These are phyloP conservation scores for Peniophora sp. DNA, from an alignment of 1,284 basidiomycete species.

Conservation along the genomic window DNA sequence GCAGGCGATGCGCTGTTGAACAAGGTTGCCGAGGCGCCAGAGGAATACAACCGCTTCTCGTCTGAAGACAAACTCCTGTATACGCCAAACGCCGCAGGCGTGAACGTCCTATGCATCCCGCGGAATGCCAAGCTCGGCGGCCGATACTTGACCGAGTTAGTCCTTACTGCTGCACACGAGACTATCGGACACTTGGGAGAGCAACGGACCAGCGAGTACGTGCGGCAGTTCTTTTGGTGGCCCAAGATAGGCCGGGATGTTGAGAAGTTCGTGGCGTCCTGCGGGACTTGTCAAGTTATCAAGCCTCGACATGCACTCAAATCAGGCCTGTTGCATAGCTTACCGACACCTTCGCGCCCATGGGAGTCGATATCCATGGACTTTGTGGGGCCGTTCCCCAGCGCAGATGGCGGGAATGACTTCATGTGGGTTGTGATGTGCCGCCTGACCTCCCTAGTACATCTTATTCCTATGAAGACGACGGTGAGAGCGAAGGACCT, in stretches of 20 bases:
- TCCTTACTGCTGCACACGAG: slow-evolving; percentile 9
- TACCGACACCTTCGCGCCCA: not conserved
- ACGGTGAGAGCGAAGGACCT: slow-evolving; percentile 24
- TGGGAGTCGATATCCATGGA: slow-evolving; percentile 27
- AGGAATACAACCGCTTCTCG: not conserved
- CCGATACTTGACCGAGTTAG: not conserved
- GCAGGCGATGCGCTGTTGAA: slow-evolving; percentile 10
- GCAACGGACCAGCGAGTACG: slow-evolving; percentile 18
- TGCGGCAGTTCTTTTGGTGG: slow-evolving; percentile 28
- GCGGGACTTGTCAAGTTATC: slow-evolving; percentile 17
- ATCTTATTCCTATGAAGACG: slow-evolving; percentile 22
- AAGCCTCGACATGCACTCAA: not conserved
- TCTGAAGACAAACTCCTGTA: not conserved
- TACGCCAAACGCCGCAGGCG: not conserved
- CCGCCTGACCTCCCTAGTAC: slow-evolving; percentile 25
- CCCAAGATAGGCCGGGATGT: slow-evolving; percentile 16
- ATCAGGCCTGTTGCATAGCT: not conserved
- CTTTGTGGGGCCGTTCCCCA: slow-evolving; percentile 33
- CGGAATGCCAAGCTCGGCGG: not conserved
- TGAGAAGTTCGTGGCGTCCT: slow-evolving; percentile 19
- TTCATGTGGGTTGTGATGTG: slow-evolving; percentile 28
- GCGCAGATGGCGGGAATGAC: slow-evolving; percentile 23
- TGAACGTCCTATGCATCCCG: not conserved
- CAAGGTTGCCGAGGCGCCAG: slow-evolving; percentile 7
- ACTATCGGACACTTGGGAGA: slow-evolving; percentile 19